Conservation (phyloP, 495 filamentous ascomycete genomes). For the Chaetomium tenue region DNA sequence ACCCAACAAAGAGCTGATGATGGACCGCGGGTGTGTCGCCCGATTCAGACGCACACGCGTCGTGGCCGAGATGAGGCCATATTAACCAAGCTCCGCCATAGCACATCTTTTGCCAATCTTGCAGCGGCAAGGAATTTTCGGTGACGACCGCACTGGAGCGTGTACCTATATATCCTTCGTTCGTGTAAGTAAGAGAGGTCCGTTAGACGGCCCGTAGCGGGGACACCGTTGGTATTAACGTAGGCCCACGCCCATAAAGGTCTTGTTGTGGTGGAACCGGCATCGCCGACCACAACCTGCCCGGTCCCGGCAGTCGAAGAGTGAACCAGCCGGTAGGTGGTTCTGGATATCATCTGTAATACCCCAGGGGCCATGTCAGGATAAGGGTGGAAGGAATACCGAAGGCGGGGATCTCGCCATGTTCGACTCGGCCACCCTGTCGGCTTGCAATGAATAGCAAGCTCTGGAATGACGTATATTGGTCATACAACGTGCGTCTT, state of each 20-base stretch:
- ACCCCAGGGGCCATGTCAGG: no score
- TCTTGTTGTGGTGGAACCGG: not conserved
- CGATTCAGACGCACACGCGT: not conserved
- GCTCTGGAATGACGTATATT: not conserved
- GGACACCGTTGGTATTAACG: not conserved
- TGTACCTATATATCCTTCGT: not conserved
- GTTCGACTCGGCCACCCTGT: not conserved
- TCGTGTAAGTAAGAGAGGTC: not conserved
- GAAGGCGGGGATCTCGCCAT: not conserved
- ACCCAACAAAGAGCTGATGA: not conserved
- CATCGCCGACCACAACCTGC: not conserved
- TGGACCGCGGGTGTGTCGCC: not conserved
- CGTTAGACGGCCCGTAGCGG: not conserved
- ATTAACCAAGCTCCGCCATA: constrained; percentile 14
- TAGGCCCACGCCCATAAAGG: not conserved
- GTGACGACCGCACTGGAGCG: no score
- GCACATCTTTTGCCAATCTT: not conserved
- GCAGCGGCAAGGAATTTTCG: not conserved
- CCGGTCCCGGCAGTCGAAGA: not conserved
- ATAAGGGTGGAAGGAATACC: no score
- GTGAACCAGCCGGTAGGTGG: not conserved
- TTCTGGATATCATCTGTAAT: not conserved
- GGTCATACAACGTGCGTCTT: not conserved
- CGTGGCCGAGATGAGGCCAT: constrained; percentile 26
- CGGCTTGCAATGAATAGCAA: not conserved